These are phyloP conservation scores for Nitzschia sp. DNA, from an alignment of 108 stramenopile genomes.

Conservation along the genomic window DNA sequence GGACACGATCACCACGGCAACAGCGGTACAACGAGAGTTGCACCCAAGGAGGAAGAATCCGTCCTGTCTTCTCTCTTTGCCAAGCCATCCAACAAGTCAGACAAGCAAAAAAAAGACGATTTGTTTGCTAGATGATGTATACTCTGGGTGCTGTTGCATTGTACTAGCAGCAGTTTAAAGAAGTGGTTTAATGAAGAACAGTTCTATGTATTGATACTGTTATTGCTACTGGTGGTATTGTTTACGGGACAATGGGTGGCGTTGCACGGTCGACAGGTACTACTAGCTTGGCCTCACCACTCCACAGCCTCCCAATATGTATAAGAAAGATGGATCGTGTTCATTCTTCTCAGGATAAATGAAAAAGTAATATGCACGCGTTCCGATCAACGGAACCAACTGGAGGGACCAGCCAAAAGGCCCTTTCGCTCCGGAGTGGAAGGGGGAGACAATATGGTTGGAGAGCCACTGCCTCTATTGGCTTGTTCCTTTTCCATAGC, in stretches of 20 bases:
- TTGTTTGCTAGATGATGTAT: constrained; percentile 36
- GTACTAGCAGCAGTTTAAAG: neutral
- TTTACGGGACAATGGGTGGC: too few relatives aligned
- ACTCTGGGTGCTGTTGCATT: neutral
- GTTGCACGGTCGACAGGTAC: too few relatives aligned
- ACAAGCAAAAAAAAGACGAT: constrained; percentile 47
- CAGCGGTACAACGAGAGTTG: constrained; percentile 7
- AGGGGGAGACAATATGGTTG: neutral
- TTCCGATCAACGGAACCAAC: neutral
- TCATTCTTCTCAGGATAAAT: too few relatives aligned
- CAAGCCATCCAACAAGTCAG: constrained; percentile 16
- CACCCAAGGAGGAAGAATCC: constrained; percentile 34
- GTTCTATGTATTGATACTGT: neutral
- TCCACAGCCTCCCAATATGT: too few relatives aligned
- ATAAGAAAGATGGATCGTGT: too few relatives aligned
- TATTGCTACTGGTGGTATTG: too few relatives aligned
- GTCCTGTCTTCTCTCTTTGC: constrained; percentile 51
- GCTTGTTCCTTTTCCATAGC: neutral
- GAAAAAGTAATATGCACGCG: too few relatives aligned
- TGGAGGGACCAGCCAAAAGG: neutral
- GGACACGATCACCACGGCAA: neutral
- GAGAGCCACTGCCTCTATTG: neutral
- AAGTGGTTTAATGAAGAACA: neutral
- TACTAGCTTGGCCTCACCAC: too few relatives aligned
- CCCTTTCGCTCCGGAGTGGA: neutral